Evolutionary conservation across 2,329 filamentous ascomycete genomes (phyloP).

Genomic region (Pyrenochaeta sp.): DNA sequence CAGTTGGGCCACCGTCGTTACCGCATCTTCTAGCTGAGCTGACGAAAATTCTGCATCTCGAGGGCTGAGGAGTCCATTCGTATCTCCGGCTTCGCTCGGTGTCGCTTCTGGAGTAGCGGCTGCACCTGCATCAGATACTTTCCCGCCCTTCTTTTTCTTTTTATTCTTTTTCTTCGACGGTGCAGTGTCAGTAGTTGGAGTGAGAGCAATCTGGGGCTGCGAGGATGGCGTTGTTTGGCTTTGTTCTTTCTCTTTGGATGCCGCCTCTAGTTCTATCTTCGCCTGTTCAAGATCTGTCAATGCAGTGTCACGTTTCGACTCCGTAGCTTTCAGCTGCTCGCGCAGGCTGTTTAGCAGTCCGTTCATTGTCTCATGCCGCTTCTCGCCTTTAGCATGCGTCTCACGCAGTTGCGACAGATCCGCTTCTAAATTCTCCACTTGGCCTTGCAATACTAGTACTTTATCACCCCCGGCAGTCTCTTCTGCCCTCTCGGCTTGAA

Average conservation of each 20-base stretch:
- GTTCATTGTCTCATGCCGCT: conserved; percentile 63
- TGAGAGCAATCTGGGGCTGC: conserved; percentile 26
- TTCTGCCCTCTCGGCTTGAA: conserved; percentile 45
- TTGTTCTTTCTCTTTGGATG: conserved; percentile 21
- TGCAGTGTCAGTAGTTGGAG: conserved; percentile 41
- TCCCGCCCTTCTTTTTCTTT: conserved; percentile 83
- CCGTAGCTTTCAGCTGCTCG: conserved; percentile 62
- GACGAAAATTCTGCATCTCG: conserved; percentile 55
- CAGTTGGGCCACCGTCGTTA: conserved; percentile 40
- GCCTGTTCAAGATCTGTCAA: conserved; percentile 52
- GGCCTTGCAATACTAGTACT: conserved; percentile 32
- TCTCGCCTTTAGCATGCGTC: conserved; percentile 55
- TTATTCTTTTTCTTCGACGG: conserved; percentile 81
- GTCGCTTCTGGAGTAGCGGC: conserved; percentile 48
- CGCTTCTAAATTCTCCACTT: conserved; percentile 42
- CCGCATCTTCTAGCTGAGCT: conserved; percentile 38
- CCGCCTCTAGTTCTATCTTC: conserved; percentile 39
- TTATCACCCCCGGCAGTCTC: conserved; percentile 41
- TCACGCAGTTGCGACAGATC: conserved; percentile 42
- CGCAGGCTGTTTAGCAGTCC: conserved; percentile 64
- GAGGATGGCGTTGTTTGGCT: conserved; percentile 15
- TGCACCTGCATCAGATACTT: conserved; percentile 43
- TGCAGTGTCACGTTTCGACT: conserved; percentile 57
- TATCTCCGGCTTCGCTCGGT: conserved; percentile 50
- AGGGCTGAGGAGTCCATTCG: conserved; percentile 44